Base-by-base conservation (phyloP, 371 early-diverging fungal genomes). In the Rhizopus sp. region DNA sequence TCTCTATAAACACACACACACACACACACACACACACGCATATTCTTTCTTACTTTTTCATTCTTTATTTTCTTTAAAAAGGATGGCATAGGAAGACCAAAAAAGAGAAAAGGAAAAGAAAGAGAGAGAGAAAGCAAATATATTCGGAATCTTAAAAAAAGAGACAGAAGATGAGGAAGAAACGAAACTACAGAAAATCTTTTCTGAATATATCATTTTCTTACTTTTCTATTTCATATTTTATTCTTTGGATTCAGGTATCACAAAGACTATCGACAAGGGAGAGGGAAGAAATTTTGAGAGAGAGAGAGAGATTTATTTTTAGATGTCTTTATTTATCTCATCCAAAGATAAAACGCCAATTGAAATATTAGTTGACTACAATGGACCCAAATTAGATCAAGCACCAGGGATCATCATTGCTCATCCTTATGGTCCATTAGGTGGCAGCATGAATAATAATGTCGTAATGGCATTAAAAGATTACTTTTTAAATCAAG, bases 341-440 rank as follows among this genome's bases (percentile, higher is more conserved):
- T 56, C 66, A 38, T 67, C 70, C 3, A 41, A 62, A 35, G 70
- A 70, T 40, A 55, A 66, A 45, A 61, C 53, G 0, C 44, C 7
- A 6, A 56, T 73, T 40, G 70, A 73, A 52, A 60, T 63, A 4
- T 48, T 29, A 16, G 41, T 55, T 32, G 50, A 35, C 12, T 16
- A 59, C 53, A 50, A 47, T 8, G 45, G 44, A 32, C 4, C 35
- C 23, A 31, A 55, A 42, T 35, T 15, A 9, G 15, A 30, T 3
- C 12, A 42, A 52, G 61, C 57, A 35, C 70, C 72, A 30, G 72
- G 63, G 8, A 55, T 75, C 5, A 61, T 78, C 30, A 64, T 78
- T 44, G 69, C 70, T 13, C 79, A 78, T 56, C 79, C 79, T 16
- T 78, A 78, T 62, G 79, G 79, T 0, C 79, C 79, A 7, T 57